Conservation (phyloP, 306 rosid genomes). For the Prunus dulcis region DNA sequence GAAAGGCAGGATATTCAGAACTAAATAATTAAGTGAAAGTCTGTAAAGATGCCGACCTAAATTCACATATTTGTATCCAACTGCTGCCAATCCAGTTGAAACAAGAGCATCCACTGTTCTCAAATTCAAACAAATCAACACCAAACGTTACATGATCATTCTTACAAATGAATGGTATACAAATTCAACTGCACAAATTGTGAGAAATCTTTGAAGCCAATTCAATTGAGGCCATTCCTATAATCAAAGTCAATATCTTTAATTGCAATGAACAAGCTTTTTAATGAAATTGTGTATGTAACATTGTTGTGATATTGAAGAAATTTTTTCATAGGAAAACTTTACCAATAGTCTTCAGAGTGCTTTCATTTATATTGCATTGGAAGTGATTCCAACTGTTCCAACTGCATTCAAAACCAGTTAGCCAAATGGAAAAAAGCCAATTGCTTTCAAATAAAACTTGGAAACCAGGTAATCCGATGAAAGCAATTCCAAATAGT, state of each 20-base stretch:
- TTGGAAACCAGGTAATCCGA: neutral
- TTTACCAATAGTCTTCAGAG: slow-evolving; percentile 20
- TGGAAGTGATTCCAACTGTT: slow-evolving; percentile 33
- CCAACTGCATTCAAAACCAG: slow-evolving; percentile 20
- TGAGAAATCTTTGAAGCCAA: too few relatives aligned
- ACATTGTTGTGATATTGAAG: neutral
- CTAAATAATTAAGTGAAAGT: neutral
- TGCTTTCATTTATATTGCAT: slow-evolving; percentile 21
- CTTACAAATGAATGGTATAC: too few relatives aligned
- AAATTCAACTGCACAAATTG: too few relatives aligned
- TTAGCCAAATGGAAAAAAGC: neutral
- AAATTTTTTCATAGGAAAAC: neutral
- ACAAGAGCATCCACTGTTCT: slow-evolving; percentile 25
- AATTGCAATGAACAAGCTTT: too few relatives aligned
- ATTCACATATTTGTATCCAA: slow-evolving; percentile 29
- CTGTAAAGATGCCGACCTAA: neutral
- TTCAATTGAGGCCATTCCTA: too few relatives aligned
- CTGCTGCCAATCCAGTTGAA: slow-evolving; percentile 31
- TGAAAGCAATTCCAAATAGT: neutral
- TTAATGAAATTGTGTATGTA: neutral
- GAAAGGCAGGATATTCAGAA: neutral
- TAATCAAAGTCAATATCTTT: too few relatives aligned
- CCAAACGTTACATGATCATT: too few relatives aligned
- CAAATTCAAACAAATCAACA: neutral
- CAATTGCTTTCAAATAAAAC: neutral